Conservation (phyloP, 306 rosid genomes). For the Lotus japonicus region DNA sequence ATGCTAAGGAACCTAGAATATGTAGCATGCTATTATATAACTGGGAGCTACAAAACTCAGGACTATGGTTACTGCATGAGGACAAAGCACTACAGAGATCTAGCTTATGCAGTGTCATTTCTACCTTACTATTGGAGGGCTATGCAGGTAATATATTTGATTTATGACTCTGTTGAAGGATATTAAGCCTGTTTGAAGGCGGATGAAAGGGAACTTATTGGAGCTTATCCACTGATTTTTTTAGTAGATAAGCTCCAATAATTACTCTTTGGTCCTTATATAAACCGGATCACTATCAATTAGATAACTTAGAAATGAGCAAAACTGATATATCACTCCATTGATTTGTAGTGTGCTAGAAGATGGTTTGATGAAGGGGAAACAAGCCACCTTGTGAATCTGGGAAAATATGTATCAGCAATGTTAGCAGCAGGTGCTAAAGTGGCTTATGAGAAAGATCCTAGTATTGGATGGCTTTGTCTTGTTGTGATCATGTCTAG, state of each 20-base stretch:
- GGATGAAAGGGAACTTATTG: too few relatives aligned
- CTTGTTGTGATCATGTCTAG: constrained; percentile 83
- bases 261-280: too few relatives aligned
- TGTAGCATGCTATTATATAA: constrained; percentile 85
- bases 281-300: too few relatives aligned
- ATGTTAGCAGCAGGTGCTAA: constrained; percentile 99
- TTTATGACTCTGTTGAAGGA: neutral
- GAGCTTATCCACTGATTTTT: too few relatives aligned
- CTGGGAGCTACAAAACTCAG: constrained; percentile 93
- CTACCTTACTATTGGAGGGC: constrained; percentile 99
- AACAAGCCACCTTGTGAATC: constrained; percentile 75
- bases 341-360: constrained; percentile 71
- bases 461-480: constrained; percentile 70
- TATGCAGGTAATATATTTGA: constrained; percentile 64
- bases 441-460: constrained; percentile 90
- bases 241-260: too few relatives aligned
- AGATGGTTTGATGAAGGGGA: constrained; percentile 97
- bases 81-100: constrained; percentile 61
- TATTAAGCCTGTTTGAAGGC: too few relatives aligned
- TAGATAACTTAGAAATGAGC: too few relatives aligned
- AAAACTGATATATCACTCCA: neutral
- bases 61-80: constrained; percentile 87
- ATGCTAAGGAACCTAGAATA: constrained; percentile 87
- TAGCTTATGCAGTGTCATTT: constrained; percentile 88
- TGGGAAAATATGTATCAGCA: constrained; percentile 96